Conservation (phyloP, 805 yeast genomes). For the Candida tammaniensis region DNA sequence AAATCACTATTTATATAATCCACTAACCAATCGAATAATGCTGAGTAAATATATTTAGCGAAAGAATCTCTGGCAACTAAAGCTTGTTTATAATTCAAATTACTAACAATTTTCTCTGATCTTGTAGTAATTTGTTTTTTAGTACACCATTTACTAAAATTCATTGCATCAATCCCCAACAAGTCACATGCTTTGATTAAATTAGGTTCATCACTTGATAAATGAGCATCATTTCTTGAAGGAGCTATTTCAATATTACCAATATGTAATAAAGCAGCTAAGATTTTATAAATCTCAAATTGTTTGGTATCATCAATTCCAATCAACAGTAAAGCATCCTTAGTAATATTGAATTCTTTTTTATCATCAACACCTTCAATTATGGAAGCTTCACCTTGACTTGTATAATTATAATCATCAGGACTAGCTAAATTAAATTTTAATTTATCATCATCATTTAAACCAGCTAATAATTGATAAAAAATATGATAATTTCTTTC, state of each 20-base stretch:
- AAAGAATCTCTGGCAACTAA: slow-evolving; percentile 94
- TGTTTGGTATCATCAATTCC: slow-evolving; percentile 67
- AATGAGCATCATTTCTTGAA: slow-evolving; percentile 77
- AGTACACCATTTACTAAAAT: slow-evolving; percentile 85
- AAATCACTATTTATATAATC: slow-evolving; percentile 77
- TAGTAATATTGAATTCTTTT: slow-evolving; percentile 71
- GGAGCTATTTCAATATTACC: slow-evolving; percentile 90
- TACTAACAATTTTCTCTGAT: slow-evolving; percentile 85
- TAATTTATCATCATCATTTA: slow-evolving; percentile 51
- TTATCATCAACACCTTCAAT: slow-evolving; percentile 82
- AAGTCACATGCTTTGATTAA: slow-evolving; percentile 79
- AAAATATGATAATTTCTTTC: slow-evolving; percentile 96
- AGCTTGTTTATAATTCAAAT: slow-evolving; percentile 79
- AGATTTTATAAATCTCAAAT: slow-evolving; percentile 65
- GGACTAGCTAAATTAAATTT: slow-evolving; percentile 61
- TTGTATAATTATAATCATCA: slow-evolving; percentile 73
- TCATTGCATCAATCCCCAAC: slow-evolving; percentile 70
- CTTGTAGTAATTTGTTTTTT: slow-evolving; percentile 92
- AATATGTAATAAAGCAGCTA: slow-evolving; percentile 86
- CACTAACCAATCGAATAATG: slow-evolving; percentile 94
- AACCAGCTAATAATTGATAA: slow-evolving; percentile 82
- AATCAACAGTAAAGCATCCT: slow-evolving; percentile 72
- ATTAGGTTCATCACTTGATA: slow-evolving; percentile 84
- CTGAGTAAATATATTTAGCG: slow-evolving; percentile 88
- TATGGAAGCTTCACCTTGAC: slow-evolving; percentile 77